Base-by-base conservation (phyloP, 116 monocot species). In the Iris pallida region DNA sequence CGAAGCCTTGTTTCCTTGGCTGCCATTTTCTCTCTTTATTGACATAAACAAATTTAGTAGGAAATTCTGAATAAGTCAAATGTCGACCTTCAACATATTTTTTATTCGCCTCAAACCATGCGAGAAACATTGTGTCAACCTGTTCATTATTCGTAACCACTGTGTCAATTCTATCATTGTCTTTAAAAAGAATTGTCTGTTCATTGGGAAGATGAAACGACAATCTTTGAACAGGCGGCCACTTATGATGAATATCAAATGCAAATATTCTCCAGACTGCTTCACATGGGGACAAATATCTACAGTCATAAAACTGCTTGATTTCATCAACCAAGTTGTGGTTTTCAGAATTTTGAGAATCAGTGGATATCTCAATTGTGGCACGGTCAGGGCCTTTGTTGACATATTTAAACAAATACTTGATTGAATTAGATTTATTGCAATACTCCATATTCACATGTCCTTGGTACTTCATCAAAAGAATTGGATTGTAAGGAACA, bases 401-500 rank as follows among this genome's bases (percentile, higher is more conserved):
- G n/a, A n/a, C n/a, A n/a, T 64, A 54, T 20, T 73, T 64, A 0
- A 43, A 73, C 0, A 65, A 5, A 64, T 73, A 71, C 55, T 73
- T 73, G 0, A 73, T 45, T 2, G 54, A 9, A 10, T 20, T 72
- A 7, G 72, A 16, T 47, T 20, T 46, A 10, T 17, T 20, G 5
- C 17, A 46, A 20, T 40, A 17, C 52, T 74, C 74, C 4, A 74
- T 47, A 66, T 74, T 74, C 1, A 74, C 59, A 15, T 66, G 74
- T 3, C 12, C 64, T 15, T 74, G 40, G 12, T 53, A 72, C 0
- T 12, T 42, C 0, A 45, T 30, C 0, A 72, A 4, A 13, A 64
- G 16, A 14, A 16, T 5, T 6, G 53, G 8, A n/a, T 72, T 72
- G 12, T 63, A 44, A 14, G 72, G 72, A 16, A 72, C 72, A 17